Evolutionary conservation across 108 stramenopile species (phyloP).

Genomic region (Skeletonema menzelii): DNA sequence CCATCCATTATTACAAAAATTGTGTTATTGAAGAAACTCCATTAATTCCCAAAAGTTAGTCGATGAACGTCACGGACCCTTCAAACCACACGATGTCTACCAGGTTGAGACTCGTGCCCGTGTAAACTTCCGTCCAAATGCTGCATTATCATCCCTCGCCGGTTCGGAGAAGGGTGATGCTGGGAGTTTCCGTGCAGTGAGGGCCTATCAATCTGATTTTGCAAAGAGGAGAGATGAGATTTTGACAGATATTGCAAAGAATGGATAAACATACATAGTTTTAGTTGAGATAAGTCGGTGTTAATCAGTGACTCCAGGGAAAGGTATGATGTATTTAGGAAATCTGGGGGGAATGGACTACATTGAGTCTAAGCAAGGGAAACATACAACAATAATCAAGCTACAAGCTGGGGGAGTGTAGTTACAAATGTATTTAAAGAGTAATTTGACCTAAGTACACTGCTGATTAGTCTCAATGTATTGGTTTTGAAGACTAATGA

Average conservation of each 20-base stretch:
- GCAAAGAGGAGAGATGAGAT: slow-evolving; percentile 59
- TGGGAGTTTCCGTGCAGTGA: slow-evolving; percentile 52
- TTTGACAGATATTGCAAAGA: slow-evolving; percentile 49
- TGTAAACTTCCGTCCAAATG: slow-evolving; percentile 53
- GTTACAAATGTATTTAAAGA: not conserved
- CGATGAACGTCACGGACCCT: slow-evolving; percentile 60
- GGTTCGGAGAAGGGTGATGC: slow-evolving; percentile 51
- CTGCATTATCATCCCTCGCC: slow-evolving; percentile 60
- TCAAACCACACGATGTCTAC: slow-evolving; percentile 43
- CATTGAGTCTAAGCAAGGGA: not conserved
- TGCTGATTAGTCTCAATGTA: not conserved
- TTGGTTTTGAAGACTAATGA: too few relatives aligned
- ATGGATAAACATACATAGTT: slow-evolving; percentile 13
- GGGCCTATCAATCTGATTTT: slow-evolving; percentile 58
- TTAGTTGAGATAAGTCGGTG: not conserved
- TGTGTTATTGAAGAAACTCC: slow-evolving; percentile 43
- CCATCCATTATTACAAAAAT: not conserved
- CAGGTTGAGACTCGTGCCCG: slow-evolving; percentile 43
- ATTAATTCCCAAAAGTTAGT: slow-evolving; percentile 60
- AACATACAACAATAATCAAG: not conserved
- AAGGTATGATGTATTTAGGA: too few relatives aligned
- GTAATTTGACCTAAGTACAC: not conserved
- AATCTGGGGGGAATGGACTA: not conserved
- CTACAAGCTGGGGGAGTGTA: not conserved
- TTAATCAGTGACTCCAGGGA: not conserved